A percentile compares a stretch with the other conserved stretches of the same genome.
phyloP scores from a whole-genome alignment of 1,284 basidiomycete genomes.

The Coniophora puteana region DNA sequence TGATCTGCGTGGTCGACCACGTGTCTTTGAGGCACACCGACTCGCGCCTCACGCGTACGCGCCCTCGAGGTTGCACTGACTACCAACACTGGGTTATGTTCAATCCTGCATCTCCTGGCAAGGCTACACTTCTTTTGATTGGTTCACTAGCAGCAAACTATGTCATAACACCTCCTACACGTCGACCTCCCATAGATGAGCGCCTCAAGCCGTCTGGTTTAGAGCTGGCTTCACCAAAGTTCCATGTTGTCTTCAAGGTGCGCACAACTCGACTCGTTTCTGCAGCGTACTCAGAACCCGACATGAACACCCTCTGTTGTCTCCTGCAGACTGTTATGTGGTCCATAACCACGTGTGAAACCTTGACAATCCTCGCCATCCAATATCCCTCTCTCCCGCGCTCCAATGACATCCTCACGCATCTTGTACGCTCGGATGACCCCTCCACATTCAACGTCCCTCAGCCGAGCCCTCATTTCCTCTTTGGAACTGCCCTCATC shows the following conservation, averaged over 20 bases:
- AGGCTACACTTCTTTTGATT: background rate
- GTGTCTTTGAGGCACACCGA: too few relatives aligned
- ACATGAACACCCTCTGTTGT: background rate
- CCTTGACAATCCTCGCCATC: background rate
- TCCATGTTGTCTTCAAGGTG: background rate
- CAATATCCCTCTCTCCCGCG: background rate
- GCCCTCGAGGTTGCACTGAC: too few relatives aligned
- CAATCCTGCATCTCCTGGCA: too few relatives aligned
- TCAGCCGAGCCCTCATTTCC: constrained; percentile 7
- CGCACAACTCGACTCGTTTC: background rate
- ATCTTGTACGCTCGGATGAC: background rate
- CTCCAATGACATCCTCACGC: background rate
- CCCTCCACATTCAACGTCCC: background rate
- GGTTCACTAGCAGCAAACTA: background rate
- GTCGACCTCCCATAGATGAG: background rate
- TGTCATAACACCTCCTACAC: background rate
- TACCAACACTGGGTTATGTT: too few relatives aligned
- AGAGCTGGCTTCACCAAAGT: background rate
- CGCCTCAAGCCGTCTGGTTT: background rate
- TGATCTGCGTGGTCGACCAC: too few relatives aligned
- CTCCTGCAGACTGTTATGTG: background rate
- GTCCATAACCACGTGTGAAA: background rate
- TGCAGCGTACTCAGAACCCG: background rate
- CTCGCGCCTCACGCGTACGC: too few relatives aligned
- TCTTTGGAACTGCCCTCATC: constrained; percentile 9